Evolutionary conservation across 768 basidiomycete species (phyloP).

Genomic region (Naganishia friedmannii): DNA sequence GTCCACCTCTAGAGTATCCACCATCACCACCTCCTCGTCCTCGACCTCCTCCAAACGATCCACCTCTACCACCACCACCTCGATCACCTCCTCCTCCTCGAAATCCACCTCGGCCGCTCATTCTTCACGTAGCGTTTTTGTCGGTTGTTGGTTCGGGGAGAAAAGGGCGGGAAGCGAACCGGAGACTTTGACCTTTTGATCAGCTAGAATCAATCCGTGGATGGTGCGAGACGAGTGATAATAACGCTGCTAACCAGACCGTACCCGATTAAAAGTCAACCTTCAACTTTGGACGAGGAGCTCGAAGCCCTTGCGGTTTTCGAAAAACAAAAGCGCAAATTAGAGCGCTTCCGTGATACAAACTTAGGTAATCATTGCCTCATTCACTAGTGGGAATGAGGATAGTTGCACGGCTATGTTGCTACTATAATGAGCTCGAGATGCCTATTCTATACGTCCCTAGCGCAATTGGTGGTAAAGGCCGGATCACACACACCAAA

Average conservation of each 20-base stretch:
- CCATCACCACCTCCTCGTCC: slow-evolving; percentile 38
- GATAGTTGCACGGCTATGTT: too few species aligned
- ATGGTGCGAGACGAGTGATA: neutral
- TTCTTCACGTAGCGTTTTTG: slow-evolving; percentile 4
- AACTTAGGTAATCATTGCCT: slow-evolving; percentile 16
- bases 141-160: neutral
- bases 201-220: neutral
- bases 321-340: slow-evolving; percentile 19
- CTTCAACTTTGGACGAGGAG: slow-evolving; percentile 9
- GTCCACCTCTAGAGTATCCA: slow-evolving; percentile 42
- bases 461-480: too few species aligned
- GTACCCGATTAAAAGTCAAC: neutral
- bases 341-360: neutral
- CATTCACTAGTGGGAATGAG: too few species aligned
- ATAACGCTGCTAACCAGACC: neutral
- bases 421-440: too few species aligned
- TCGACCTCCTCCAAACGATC: slow-evolving; percentile 31
- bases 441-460: too few species aligned
- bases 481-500: too few species aligned
- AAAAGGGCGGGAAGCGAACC: neutral
- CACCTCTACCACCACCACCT: slow-evolving; percentile 35
- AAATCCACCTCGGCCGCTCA: slow-evolving; percentile 42
- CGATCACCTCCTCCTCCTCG: slow-evolving; percentile 36
- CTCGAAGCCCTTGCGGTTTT: slow-evolving; percentile 11
- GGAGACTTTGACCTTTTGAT: neutral